A percentile compares a stretch with the other conserved stretches of the same genome.
phyloP scores from a whole-genome alignment of 345 rosid genomes.

The Aethionema arabicum region DNA sequence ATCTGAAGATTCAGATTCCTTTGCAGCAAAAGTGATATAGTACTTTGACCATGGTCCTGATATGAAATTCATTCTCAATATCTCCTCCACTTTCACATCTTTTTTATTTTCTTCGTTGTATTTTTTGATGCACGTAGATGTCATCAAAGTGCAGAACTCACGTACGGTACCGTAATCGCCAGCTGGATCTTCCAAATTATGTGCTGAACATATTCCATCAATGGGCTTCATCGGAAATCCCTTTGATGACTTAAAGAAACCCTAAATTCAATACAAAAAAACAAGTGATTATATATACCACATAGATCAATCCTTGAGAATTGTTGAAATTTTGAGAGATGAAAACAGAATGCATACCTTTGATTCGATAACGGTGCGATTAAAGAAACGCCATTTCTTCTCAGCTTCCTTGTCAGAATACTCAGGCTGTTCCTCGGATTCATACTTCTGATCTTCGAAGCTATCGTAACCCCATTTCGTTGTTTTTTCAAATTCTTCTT shows the following conservation, averaged over 20 bases:
- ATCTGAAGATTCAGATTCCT: conserved; percentile 9
- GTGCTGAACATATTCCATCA: neutral
- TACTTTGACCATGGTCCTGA: conserved; percentile 16
- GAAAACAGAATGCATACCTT: neutral
- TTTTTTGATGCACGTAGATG: neutral
- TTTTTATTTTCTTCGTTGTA: neutral
- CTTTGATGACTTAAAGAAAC: neutral
- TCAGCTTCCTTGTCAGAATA: neutral
- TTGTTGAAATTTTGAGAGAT: too few relatives aligned
- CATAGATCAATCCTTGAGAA: too few relatives aligned
- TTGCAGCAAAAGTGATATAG: conserved; percentile 25
- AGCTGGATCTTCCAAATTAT: neutral
- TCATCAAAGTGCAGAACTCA: neutral
- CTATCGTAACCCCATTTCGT: conserved; percentile 1
- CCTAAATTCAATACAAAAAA: neutral
- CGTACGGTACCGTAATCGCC: neutral
- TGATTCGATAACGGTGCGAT: conserved; percentile 10
- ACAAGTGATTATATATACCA: neutral
- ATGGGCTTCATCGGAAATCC: neutral
- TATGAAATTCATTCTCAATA: conserved; percentile 22
- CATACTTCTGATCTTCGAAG: conserved; percentile 5
- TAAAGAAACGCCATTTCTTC: too few relatives aligned
- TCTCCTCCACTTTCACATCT: neutral
- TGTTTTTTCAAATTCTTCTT: neutral
- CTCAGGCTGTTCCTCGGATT: neutral